Base-by-base conservation (phyloP, 2,329 filamentous ascomycete species). In the Aureobasidium leucospermi region DNA sequence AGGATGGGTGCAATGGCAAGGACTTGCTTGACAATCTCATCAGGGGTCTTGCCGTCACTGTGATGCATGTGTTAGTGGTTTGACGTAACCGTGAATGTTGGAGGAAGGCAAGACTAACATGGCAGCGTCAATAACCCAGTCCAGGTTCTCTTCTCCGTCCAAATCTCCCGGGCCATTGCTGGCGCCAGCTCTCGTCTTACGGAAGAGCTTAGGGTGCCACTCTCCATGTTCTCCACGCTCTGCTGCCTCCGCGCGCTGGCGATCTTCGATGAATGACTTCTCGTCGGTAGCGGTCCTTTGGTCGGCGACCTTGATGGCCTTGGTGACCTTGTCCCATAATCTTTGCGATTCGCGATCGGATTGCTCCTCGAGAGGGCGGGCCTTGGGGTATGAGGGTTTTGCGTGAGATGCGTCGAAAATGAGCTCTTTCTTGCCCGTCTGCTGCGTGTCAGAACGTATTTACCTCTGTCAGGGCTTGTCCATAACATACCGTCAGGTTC, bases 261-360 rank as follows among this genome's bases (percentile, higher is more conserved):
- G 85, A 67, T 97, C 93, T 71, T 99, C 94, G 61, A 99, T 90
- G 71, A 88, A 89, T n/a, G 89, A 92, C 78, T 99, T 99, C 70
- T 96, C 93, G 63, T 94, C 89, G 0, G 94, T 99, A 4, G 94
- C 94, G 8, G 87, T 75, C 65, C 90, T 88, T 68, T 99, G 94
- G 67, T 99, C 92, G 61, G 86, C 85, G 51, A 88, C 85, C 69
- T 87, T 88, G 63, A 99, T 86, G 0, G 93, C 94, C 65, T 86
- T 81, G 8, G 87, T 88, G 0, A 92, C 96, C 52, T 85, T 85
- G 34, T 85, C 76, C 94, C 94, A 99, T 47, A 99, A 78, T 63
- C 80, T 86, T 71, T 96, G 91, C 11, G 92, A 96, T 73, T 99
- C 94, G 47, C 91, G 84, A 62, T 93, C 90, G 34, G 86, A 87